These are phyloP conservation scores for Antrodiella citrinella DNA, from an alignment of 768 basidiomycete species.

Conservation along the genomic window DNA sequence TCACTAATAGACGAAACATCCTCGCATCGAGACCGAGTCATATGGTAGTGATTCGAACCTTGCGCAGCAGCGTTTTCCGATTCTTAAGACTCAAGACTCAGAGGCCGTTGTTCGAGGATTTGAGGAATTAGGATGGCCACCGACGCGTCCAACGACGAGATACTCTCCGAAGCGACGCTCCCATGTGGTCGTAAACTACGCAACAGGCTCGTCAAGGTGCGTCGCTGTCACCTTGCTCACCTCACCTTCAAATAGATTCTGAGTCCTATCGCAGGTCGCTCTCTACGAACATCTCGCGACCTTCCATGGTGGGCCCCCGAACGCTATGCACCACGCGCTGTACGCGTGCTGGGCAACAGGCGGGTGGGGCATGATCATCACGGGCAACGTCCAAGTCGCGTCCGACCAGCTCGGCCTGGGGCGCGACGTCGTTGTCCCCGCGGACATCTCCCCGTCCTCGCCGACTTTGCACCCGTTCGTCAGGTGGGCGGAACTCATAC, in stretches of 20 bases:
- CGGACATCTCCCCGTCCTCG: slow-evolving; percentile 29
- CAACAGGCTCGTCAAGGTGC: slow-evolving; percentile 42
- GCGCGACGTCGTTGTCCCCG: slow-evolving; percentile 60
- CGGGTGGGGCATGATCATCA: slow-evolving; percentile 83
- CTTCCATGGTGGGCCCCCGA: slow-evolving; percentile 66
- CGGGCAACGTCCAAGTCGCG: slow-evolving; percentile 77
- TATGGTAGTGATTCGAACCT: no score
- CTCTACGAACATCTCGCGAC: slow-evolving; percentile 79
- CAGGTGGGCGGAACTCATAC: slow-evolving; percentile 42
- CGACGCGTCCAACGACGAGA: no score
- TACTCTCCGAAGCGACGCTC: slow-evolving; percentile 12
- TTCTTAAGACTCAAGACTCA: no score
- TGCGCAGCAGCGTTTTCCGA: no score
- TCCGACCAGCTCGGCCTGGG: slow-evolving; percentile 58
- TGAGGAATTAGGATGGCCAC: no score
- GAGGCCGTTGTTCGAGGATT: no score
- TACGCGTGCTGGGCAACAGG: slow-evolving; percentile 71
- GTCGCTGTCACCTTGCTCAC: slow-evolving; percentile 4
- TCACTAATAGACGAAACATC: no score
- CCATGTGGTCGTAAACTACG: slow-evolving; percentile 21
- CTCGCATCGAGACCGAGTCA: no score
- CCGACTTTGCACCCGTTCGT: slow-evolving; percentile 42
- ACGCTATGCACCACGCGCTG: slow-evolving; percentile 48
- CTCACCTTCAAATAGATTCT: neutral
- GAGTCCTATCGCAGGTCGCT: slow-evolving; percentile 53